Evolutionary conservation across 2,329 filamentous ascomycete genomes (phyloP).

Genomic region (Sporothrix sp.): DNA sequence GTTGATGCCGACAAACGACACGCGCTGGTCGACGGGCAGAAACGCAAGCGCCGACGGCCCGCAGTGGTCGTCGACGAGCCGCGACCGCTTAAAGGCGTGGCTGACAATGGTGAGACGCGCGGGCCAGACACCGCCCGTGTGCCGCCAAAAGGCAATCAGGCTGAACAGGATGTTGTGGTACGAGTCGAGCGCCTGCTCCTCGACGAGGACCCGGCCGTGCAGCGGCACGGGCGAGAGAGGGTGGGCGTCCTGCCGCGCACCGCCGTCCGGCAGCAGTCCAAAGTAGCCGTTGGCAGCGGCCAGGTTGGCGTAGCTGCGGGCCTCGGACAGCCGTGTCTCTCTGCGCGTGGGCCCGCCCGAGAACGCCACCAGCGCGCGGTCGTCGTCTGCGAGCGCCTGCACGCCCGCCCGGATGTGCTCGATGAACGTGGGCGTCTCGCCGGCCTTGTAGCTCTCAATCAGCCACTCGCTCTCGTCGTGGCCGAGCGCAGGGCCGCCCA

Average conservation of each 20-base stretch:
- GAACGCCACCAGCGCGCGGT: constrained; percentile 50
- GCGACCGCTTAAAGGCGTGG: constrained; percentile 56
- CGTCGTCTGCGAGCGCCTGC: constrained; percentile 36
- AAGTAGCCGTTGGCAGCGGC: constrained; percentile 39
- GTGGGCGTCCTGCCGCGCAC: background rate
- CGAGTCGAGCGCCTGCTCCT: constrained; percentile 70
- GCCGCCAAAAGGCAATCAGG: constrained; percentile 45
- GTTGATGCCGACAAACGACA: constrained; percentile 53
- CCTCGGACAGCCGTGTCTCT: constrained; percentile 49
- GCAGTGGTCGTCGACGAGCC: constrained; percentile 56
- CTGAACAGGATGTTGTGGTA: constrained; percentile 79
- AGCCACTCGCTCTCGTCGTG: constrained; percentile 55
- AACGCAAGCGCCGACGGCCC: constrained; percentile 44
- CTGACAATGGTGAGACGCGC: constrained; percentile 51
- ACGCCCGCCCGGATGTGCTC: constrained; percentile 61
- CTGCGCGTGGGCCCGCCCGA: constrained; percentile 60
- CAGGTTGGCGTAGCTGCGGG: constrained; percentile 50
- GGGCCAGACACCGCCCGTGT: constrained; percentile 44
- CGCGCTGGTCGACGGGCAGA: constrained; percentile 29
- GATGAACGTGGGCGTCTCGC: constrained; percentile 73
- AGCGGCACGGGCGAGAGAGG: constrained; percentile 23
- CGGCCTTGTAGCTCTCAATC: constrained; percentile 65
- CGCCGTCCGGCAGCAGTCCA: constrained; percentile 26
- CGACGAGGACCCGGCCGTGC: constrained; percentile 41
- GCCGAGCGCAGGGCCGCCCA: constrained; percentile 45